These are phyloP conservation scores for Dactylellina drechsleri DNA, from an alignment of 2,329 filamentous ascomycete species.

Conservation along the genomic window DNA sequence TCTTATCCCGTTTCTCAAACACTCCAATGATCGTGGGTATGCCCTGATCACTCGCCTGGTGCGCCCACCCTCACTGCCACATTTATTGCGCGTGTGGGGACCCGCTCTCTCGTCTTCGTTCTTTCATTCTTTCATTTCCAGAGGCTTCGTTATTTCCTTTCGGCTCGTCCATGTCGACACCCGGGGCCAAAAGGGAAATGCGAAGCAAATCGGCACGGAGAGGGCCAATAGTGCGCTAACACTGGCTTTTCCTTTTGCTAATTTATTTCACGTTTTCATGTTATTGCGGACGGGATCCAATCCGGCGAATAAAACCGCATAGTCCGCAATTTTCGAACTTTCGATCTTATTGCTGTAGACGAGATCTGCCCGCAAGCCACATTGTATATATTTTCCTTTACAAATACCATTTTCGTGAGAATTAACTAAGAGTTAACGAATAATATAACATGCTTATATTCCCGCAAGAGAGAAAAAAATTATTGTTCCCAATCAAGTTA, in stretches of 20 bases:
- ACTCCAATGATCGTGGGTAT: constrained; percentile 34
- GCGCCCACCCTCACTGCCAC: constrained; percentile 6
- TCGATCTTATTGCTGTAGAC: not conserved
- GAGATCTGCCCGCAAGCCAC: constrained; percentile 17
- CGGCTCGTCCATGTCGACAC: constrained; percentile 26
- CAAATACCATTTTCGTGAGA: not conserved
- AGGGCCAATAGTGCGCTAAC: constrained; percentile 14
- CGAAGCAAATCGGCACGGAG: constrained; percentile 30
- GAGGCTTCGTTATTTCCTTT: constrained; percentile 29
- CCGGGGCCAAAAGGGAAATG: constrained; percentile 50
- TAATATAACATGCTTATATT: not conserved
- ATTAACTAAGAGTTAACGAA: not conserved
- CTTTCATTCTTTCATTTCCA: too few relatives aligned
- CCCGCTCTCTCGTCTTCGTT: constrained; percentile 2
- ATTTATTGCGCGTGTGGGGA: constrained; percentile 28
- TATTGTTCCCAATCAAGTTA: too few relatives aligned
- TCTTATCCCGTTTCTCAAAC: constrained; percentile 53
- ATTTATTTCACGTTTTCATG: constrained; percentile 35
- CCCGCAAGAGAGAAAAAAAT: not conserved
- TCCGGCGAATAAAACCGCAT: constrained; percentile 44
- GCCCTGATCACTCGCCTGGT: constrained; percentile 2
- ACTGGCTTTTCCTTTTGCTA: constrained; percentile 15
- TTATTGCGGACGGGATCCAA: constrained; percentile 43
- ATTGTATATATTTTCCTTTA: constrained; percentile 9
- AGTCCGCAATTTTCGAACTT: not conserved